These are phyloP conservation scores for Dictyostelium firmibasis DNA, from an alignment of 78 protist genomes.

Conservation along the genomic window DNA sequence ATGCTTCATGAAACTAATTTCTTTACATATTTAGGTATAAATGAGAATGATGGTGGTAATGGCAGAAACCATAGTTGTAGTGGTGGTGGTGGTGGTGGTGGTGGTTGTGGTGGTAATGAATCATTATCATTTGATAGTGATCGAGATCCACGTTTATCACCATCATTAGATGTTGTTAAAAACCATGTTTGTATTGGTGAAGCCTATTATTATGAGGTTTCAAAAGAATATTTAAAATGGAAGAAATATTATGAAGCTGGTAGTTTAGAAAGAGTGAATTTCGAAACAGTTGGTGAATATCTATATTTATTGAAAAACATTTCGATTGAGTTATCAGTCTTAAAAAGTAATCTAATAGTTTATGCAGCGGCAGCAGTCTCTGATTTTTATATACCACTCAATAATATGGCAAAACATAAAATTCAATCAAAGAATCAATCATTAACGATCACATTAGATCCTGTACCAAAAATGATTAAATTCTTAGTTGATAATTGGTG, in stretches of 20 bases:
- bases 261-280: slow-evolving; percentile 38
- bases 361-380: slow-evolving; percentile 91
- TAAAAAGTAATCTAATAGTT: slow-evolving; percentile 40
- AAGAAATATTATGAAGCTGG: slow-evolving; percentile 49
- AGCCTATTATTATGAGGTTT: slow-evolving; percentile 32
- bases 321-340: not conserved
- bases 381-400: slow-evolving; percentile 83
- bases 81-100: not conserved
- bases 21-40: slow-evolving; percentile 17
- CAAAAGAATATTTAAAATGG: slow-evolving; percentile 35
- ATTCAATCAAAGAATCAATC: slow-evolving; percentile 76
- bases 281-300: slow-evolving; percentile 84
- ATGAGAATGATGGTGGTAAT: not conserved
- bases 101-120: not conserved
- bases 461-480: slow-evolving; percentile 71
- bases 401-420: slow-evolving; percentile 76
- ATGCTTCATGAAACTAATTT: slow-evolving; percentile 71
- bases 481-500: slow-evolving; percentile 49
- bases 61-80: not conserved
- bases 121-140: not conserved
- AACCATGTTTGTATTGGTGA: slow-evolving; percentile 24
- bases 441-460: slow-evolving; percentile 42
- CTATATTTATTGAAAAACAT: slow-evolving; percentile 48
- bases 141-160: not conserved
- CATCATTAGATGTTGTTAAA: not conserved